Evolutionary conservation across 2,329 filamentous ascomycete genomes (phyloP).

Genomic region (Penicillium olsonii): DNA sequence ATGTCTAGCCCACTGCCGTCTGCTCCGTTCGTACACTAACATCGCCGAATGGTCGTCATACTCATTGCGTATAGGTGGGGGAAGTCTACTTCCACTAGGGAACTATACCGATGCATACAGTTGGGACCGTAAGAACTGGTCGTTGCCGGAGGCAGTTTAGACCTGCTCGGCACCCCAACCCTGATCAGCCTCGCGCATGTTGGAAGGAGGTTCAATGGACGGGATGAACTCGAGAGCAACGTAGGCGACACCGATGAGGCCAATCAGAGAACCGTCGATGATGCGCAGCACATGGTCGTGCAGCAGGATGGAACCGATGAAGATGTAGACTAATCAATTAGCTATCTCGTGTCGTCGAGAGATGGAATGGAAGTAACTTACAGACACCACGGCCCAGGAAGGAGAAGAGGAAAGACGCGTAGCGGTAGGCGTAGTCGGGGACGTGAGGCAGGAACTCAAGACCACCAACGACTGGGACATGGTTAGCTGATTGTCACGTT

Average conservation of each 20-base stretch:
- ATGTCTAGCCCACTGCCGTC: not conserved
- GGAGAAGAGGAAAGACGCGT: constrained; percentile 96
- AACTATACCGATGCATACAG: not conserved
- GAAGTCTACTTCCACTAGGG: not conserved
- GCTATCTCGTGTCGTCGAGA: not conserved
- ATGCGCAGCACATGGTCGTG: constrained; percentile 66
- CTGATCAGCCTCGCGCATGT: constrained; percentile 76
- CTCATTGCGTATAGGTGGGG: constrained; percentile 2
- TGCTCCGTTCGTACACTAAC: not conserved
- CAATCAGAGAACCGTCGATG: constrained; percentile 77
- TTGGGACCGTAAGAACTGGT: not conserved
- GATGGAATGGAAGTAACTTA: constrained; percentile 58
- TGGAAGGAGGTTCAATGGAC: constrained; percentile 75
- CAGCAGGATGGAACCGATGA: constrained; percentile 83
- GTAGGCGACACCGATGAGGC: constrained; percentile 77
- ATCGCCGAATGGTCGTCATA: not conserved
- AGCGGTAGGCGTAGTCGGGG: constrained; percentile 85
- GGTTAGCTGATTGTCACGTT: constrained; percentile 23
- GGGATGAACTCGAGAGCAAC: constrained; percentile 73
- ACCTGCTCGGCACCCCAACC: constrained; percentile 79
- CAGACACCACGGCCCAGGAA: constrained; percentile 94
- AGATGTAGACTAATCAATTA: constrained; percentile 77
- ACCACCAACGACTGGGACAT: constrained; percentile 62
- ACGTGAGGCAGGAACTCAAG: constrained; percentile 83
- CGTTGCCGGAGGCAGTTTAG: constrained; percentile 42